A percentile compares a stretch with the other conserved stretches of the same genome.
Conservation (phyloP, 176 grass and related monocot genomes). For the Avena eriantha region DNA sequence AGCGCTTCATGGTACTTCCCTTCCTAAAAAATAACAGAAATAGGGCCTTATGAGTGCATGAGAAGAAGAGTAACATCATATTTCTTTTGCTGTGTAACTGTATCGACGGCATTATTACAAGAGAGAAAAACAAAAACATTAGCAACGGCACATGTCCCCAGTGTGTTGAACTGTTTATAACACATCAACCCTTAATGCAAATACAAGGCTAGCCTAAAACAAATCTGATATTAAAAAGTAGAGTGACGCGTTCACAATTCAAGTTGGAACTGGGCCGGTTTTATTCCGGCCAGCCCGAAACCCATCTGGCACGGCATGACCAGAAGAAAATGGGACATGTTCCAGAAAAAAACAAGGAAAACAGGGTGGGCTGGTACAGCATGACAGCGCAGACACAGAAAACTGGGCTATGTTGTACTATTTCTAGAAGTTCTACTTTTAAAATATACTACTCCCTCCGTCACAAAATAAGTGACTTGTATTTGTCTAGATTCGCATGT, state of each 20-base stretch:
- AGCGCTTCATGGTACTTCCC: slow-evolving; percentile 84
- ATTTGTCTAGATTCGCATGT: too few species aligned
- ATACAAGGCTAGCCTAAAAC: neutral
- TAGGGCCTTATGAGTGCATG: neutral
- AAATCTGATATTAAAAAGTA: neutral
- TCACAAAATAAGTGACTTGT: too few species aligned
- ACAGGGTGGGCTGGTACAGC: neutral
- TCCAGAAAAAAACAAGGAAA: neutral
- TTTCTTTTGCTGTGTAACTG: neutral
- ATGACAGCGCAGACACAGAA: neutral
- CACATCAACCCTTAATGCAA: neutral
- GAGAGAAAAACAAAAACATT: neutral
- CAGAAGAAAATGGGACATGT: neutral
- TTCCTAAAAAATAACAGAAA: slow-evolving; percentile 55
- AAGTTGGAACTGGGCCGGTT: neutral
- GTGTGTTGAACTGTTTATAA: neutral
- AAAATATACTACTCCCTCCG: neutral
- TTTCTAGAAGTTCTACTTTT: neutral
- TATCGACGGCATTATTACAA: neutral
- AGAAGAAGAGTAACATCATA: neutral
- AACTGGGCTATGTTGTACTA: neutral
- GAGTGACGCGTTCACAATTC: neutral
- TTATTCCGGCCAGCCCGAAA: neutral
- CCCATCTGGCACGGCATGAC: neutral
- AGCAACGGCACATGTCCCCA: neutral